Evolutionary conservation across 1,284 basidiomycete species (phyloP), one percentile per base, ranked within the genome.

Genomic region (Schizophyllum amplum): DNA sequence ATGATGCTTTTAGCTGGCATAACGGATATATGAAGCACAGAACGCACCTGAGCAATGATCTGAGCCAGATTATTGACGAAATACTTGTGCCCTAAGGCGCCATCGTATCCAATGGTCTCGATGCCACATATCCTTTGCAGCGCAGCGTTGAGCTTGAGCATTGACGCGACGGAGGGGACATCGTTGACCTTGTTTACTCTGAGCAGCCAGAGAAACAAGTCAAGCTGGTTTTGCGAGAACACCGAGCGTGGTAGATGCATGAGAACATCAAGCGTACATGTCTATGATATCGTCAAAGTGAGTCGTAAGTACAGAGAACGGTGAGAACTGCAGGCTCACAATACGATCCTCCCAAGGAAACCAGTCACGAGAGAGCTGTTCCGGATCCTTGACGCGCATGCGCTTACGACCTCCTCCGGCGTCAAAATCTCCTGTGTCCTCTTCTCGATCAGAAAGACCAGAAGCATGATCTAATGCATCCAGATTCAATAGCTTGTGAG

Each of bases 211-310:
- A 68, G 56, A 23, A 74, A 66, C 0, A 72, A 55, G 46, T 72
- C 71, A 3, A 71, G 61, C 50, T 73, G 69, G 1, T 62, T 59
- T 0, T 65, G 57, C 0, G 70, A 72, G 51, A 72, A 73, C 4
- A 67, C 65, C 1, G 71, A 72, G 2, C 66, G 64, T 4, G 70
- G 72, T 0, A 74, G 64, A 55, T 72, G 71, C 65, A 68, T 70
- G 0, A 73, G 48, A 11, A 72, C 65, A 51, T 73, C 69, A 0
- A 73, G 56, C 0, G 68, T 67, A 52, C 71, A 72, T 2, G 67
- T 64, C 71, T 73, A 23, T 48, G 26, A 53, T 20, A 47, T 25
- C 9, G 47, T 20, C 5, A 15, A 21, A 54, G 24, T 24, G 23
- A 49, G 4, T 23, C 1, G 9, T 5, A 26, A 26, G 48, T 13